phyloP scores from a whole-genome alignment of 2,329 filamentous ascomycete genomes.

The Aspergillus sp. region DNA sequence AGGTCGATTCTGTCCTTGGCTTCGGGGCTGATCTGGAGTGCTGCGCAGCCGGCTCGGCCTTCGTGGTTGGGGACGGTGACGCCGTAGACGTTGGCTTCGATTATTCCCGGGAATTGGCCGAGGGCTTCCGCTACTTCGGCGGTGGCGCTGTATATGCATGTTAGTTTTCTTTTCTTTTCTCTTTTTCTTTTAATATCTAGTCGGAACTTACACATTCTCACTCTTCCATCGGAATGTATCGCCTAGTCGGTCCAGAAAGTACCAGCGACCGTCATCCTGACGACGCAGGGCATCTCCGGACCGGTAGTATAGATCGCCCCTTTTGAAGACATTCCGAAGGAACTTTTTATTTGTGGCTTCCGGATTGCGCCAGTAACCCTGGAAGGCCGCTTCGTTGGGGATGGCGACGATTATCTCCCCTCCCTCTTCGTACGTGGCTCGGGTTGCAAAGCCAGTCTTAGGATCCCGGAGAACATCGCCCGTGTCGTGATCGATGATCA shows the following conservation, averaged over 20 bases:
- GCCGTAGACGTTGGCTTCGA: constrained; percentile 68
- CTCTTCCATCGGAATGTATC: constrained; percentile 74
- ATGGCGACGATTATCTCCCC: constrained; percentile 71
- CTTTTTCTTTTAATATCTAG: no score
- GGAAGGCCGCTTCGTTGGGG: constrained; percentile 54
- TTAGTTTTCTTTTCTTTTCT: neutral
- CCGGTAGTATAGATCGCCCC: constrained; percentile 65
- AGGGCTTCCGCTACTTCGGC: constrained; percentile 63
- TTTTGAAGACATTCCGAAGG: constrained; percentile 58
- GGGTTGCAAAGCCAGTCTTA: constrained; percentile 62
- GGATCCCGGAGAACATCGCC: constrained; percentile 63
- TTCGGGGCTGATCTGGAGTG: constrained; percentile 50
- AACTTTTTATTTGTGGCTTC: constrained; percentile 65
- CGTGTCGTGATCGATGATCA: constrained; percentile 63
- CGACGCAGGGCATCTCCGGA: constrained; percentile 63
- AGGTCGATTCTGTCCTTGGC: constrained; percentile 53
- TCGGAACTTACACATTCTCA: constrained; percentile 52
- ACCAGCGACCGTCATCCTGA: constrained; percentile 61
- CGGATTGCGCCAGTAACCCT: constrained; percentile 66
- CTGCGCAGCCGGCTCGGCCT: constrained; percentile 62
- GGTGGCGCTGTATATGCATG: constrained; percentile 35
- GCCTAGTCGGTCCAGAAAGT: constrained; percentile 65
- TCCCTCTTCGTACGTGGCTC: constrained; percentile 61
- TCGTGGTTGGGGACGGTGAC: constrained; percentile 62
- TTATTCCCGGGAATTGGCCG: constrained; percentile 53